A percentile compares a stretch with the other conserved stretches of the same genome.
Conservation (phyloP, 768 basidiomycete species). For the Tricholoma bakamatsutake region DNA sequence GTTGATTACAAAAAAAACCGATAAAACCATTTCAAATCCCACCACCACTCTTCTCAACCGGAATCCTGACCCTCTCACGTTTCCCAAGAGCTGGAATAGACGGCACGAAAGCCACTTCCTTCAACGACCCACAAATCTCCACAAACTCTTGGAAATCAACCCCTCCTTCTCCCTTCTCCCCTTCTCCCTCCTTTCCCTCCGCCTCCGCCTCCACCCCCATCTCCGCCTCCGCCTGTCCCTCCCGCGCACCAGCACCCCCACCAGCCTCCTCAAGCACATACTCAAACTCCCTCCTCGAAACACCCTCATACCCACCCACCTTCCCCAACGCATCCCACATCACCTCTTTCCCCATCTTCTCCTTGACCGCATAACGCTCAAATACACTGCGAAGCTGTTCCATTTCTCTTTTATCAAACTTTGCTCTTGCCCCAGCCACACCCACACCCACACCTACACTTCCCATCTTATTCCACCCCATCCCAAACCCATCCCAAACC, state of each 20-base stretch:
- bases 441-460: constrained; percentile 28
- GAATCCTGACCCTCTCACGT: constrained; percentile 34
- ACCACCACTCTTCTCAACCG: constrained; percentile 52
- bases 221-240: constrained; percentile 35
- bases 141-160: constrained; percentile 84
- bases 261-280: constrained; percentile 18
- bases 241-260: no score
- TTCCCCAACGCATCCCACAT: constrained; percentile 38
- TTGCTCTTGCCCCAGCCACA: constrained; percentile 2
- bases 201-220: constrained; percentile 25
- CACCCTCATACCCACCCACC: constrained; percentile 35
- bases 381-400: no score
- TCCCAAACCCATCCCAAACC: constrained; percentile 7
- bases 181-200: not conserved
- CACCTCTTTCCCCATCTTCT: no score
- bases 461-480: not conserved
- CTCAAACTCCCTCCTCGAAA: no score
- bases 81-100: constrained; percentile 12
- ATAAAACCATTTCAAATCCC: no score
- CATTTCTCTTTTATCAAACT: no score
- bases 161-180: not conserved
- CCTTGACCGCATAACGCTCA: no score
- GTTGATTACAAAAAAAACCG: no score
- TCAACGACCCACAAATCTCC: constrained; percentile 77
- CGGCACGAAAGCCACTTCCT: constrained; percentile 52